These are phyloP conservation scores for Apocynum venetum DNA, from an alignment of 257 asterid genomes.

Conservation along the genomic window DNA sequence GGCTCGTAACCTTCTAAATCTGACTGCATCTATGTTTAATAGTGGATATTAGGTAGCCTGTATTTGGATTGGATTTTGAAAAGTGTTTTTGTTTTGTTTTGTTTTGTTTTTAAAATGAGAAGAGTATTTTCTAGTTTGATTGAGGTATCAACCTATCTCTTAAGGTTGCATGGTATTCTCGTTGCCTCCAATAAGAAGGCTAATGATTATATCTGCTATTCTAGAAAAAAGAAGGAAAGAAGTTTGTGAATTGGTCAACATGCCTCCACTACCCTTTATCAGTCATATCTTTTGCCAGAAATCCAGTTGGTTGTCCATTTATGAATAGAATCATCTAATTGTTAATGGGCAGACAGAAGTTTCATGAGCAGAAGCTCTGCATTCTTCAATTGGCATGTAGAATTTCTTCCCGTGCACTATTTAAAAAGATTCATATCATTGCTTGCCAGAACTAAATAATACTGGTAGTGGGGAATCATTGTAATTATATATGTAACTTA, in stretches of 20 bases:
- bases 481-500: too few relatives aligned
- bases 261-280: background rate
- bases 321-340: background rate
- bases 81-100: too few relatives aligned
- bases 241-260: background rate
- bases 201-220: background rate
- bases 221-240: background rate
- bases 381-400: background rate
- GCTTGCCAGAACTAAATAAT: background rate
- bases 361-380: background rate
- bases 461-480: background rate
- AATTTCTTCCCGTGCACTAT: background rate
- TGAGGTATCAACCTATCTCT: background rate
- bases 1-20: background rate
- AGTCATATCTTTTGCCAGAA: background rate
- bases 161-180: background rate
- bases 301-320: background rate
- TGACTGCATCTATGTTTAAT: background rate
- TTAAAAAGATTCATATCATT: background rate
- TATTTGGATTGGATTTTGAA: too few relatives aligned
- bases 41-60: too few relatives aligned
- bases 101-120: too few relatives aligned
- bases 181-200: background rate
- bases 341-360: background rate
- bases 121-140: background rate